Conservation (phyloP, 148 eudicot species). For the Rhododendron henanense region DNA sequence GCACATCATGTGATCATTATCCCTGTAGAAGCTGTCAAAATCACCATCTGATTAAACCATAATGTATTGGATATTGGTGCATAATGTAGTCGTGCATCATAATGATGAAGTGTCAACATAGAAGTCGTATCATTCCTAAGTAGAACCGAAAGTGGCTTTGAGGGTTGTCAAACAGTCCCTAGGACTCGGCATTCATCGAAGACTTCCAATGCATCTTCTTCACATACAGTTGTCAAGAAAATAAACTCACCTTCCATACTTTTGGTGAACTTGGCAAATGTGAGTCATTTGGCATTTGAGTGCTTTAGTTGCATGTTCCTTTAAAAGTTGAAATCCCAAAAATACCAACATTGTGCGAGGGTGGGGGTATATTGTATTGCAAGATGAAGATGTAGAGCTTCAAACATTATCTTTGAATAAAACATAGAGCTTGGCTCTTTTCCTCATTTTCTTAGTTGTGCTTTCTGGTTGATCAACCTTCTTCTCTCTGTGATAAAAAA, state of each 20-base stretch:
- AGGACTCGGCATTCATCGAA: background rate
- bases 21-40: background rate
- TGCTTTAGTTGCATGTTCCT: background rate
- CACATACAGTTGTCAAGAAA: background rate
- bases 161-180: background rate
- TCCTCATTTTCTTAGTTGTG: background rate
- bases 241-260: background rate
- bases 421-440: background rate
- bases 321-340: background rate
- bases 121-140: background rate
- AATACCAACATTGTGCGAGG: background rate
- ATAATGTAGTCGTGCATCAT: background rate
- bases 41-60: background rate
- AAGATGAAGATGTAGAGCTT: background rate
- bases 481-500: background rate
- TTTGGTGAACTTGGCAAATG: background rate
- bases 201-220: background rate
- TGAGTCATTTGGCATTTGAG: background rate
- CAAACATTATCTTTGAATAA: no score
- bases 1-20: background rate
- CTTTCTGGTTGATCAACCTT: background rate
- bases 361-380: background rate
- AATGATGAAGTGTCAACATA: background rate
- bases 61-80: background rate
- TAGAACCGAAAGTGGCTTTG: background rate